Percentiles rank a stretch among this genome's conserved stretches.
phyloP scores from a whole-genome alignment of 495 filamentous ascomycete genomes.

The Aspergillus cristatus region DNA sequence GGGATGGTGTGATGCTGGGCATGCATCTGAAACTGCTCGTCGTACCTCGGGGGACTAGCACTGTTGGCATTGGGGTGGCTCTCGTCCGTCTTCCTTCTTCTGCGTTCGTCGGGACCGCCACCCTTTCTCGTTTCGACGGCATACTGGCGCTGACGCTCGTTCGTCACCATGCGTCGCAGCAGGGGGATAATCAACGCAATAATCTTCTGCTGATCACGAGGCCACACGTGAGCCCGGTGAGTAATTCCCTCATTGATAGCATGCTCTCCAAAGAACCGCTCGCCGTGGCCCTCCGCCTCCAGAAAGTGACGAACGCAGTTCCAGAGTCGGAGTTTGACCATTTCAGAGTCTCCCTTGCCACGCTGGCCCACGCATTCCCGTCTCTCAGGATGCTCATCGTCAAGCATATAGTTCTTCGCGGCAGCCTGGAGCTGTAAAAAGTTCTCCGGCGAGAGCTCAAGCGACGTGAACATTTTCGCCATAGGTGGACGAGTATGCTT shows the following conservation, averaged over 20 bases:
- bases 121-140: conserved; percentile 49
- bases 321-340: conserved; percentile 53
- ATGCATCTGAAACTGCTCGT: conserved; percentile 29
- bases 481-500: conserved; percentile 55
- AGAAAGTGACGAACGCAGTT: conserved; percentile 51
- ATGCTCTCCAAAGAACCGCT: conserved; percentile 45
- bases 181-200: conserved; percentile 50
- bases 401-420: conserved; percentile 54
- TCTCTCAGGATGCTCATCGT: conserved; percentile 46
- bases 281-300: conserved; percentile 45
- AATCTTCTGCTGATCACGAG: conserved; percentile 46
- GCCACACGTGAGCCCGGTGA: conserved; percentile 44
- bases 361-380: conserved; percentile 50
- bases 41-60: conserved; percentile 18
- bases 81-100: conserved; percentile 35
- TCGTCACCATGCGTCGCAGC: conserved; percentile 54
- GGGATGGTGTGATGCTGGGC: conserved; percentile 16
- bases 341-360: conserved; percentile 51
- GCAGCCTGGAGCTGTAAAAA: conserved; percentile 51
- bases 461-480: conserved; percentile 49
- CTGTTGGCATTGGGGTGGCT: conserved; percentile 20
- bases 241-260: conserved; percentile 34
- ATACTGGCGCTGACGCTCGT: conserved; percentile 54
- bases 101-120: conserved; percentile 31
- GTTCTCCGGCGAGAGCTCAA: conserved; percentile 48